These are phyloP conservation scores for Theileria sp. DNA, from an alignment of 169 alveolate species.

Conservation along the genomic window DNA sequence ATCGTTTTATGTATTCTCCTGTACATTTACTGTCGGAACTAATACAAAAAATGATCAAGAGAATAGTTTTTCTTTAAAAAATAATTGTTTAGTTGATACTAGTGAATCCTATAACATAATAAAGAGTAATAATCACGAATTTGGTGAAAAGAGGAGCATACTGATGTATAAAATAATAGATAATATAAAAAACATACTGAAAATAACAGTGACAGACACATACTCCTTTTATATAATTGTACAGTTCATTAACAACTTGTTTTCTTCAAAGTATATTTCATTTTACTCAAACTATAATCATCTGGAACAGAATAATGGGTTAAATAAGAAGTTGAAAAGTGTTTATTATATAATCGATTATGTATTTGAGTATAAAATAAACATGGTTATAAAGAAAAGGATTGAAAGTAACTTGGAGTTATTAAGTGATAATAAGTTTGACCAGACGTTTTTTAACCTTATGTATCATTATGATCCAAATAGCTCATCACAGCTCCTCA, in stretches of 20 bases:
- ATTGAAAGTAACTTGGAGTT: background rate
- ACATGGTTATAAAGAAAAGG: background rate
- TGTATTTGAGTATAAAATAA: conserved; percentile 8
- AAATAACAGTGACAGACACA: background rate
- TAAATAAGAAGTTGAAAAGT: background rate
- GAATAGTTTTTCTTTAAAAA: background rate
- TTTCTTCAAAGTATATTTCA: background rate
- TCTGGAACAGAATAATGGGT: background rate
- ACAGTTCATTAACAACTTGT: conserved; percentile 6
- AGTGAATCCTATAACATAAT: background rate
- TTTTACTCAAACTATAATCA: background rate
- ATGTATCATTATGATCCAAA: conserved; percentile 9
- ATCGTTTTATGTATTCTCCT: conserved; percentile 36
- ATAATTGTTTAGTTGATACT: background rate
- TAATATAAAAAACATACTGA: background rate
- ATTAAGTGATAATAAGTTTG: background rate
- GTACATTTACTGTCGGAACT: background rate
- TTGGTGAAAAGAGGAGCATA: background rate
- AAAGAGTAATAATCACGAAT: background rate
- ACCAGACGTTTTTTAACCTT: background rate
- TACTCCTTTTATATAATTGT: conserved; percentile 3
- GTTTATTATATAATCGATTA: conserved; percentile 5
- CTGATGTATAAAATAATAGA: conserved; percentile 5
- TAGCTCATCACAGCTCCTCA: background rate
- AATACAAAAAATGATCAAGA: background rate